Evolutionary conservation across 1,284 basidiomycete species (phyloP), one percentile per base, ranked within the genome.

Genomic region (Tilletia setariae): DNA sequence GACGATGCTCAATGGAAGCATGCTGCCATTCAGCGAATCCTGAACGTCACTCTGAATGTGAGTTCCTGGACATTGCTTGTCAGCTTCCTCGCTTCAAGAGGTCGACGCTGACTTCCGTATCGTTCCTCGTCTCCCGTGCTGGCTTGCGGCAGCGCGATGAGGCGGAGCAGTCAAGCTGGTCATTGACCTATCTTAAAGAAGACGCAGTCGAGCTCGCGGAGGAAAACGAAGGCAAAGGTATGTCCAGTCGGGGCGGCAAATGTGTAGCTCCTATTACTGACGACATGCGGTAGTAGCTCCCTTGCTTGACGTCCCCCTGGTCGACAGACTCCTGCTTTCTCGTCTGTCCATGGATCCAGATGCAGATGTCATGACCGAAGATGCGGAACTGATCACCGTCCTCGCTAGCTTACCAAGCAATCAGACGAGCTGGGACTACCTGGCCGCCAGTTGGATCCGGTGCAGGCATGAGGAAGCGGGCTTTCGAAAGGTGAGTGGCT

Each of bases 361-460:
- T 11, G 84, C 87, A 46, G 82, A 85, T 28, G 90, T 91, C 87
- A 88, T 88, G 90, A 92, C 90, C 40, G 90, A 93, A 77, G 93
- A 96, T 79, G 84, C 90, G 2, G 91, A 94, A 63, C 90, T 88
- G 76, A 84, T 91, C 19, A 87, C 89, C 0, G 89, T 94, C 3
- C 84, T 95, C 7, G 90, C 90, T 1, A 90, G 90, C 28, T 84
- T 96, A 28, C 92, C 92, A 2, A 78, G 88, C 15, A 84, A 89
- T 64, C 88, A 94, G 83, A 94, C 94, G 0, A 87, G 89, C 0
- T 94, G 94, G 74, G 93, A 97, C 79, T 98, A 94, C 80, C 86
- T 98, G 25, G 87, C 93, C 0, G 90, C 90, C 23, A 91, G 91
- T 77, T 99, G 95, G 95, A 93, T 91, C 82, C 66, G 65, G n/a